Conservation (phyloP, 441 rosid species). For the Dalechampia spathulata region DNA sequence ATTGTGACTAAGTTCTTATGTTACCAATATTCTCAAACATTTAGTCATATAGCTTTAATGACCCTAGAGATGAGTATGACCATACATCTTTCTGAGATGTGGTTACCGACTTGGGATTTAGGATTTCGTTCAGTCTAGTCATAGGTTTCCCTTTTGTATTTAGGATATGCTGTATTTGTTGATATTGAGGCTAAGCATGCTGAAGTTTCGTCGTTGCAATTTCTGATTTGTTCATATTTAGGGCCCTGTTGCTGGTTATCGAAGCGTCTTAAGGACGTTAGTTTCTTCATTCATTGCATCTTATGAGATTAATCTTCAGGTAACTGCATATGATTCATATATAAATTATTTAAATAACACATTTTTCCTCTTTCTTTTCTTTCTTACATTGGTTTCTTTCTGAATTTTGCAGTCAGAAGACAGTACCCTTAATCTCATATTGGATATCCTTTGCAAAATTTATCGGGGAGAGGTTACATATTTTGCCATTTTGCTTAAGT, state of each 20-base stretch:
- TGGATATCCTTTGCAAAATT: conserved; percentile 85
- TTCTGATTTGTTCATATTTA: conserved; percentile 19
- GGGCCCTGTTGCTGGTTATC: conserved; percentile 82
- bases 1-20: conserved; percentile 3
- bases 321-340: conserved; percentile 18
- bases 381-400: conserved; percentile 18
- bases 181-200: background rate
- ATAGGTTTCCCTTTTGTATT: conserved; percentile 10
- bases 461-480: conserved; percentile 84
- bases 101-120: too few relatives aligned
- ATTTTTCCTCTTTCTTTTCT: background rate
- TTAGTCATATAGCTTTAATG: conserved; percentile 17
- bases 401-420: conserved; percentile 59
- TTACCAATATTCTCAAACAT: conserved; percentile 11
- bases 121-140: too few relatives aligned
- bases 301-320: conserved; percentile 93
- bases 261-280: conserved; percentile 82
- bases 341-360: conserved; percentile 6
- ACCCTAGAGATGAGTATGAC: too few relatives aligned
- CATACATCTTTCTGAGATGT: too few relatives aligned
- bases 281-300: conserved; percentile 97
- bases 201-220: conserved; percentile 1
- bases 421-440: conserved; percentile 57
- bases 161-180: conserved; percentile 6
- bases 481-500: conserved; percentile 10